phyloP scores from a whole-genome alignment of 2,329 filamentous ascomycete species.

The Penicillium olsonii region DNA sequence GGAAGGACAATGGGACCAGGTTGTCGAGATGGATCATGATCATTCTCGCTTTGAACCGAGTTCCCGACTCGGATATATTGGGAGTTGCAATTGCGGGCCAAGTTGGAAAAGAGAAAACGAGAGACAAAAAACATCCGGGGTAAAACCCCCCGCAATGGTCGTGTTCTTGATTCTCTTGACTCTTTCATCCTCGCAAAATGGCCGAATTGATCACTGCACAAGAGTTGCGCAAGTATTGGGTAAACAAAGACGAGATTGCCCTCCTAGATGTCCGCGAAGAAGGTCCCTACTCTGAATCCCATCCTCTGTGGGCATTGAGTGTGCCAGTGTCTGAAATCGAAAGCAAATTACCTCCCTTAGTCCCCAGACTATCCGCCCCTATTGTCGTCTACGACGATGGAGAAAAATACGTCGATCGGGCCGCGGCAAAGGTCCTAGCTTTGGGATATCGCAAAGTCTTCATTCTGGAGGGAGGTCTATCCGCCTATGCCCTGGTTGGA shows the following conservation, averaged over 20 bases:
- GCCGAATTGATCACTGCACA: constrained; percentile 22
- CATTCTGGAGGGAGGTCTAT: constrained; percentile 29
- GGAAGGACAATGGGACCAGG: no score
- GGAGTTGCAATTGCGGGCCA: no score
- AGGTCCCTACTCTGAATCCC: constrained; percentile 30
- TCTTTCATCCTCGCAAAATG: constrained; percentile 13
- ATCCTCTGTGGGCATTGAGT: constrained; percentile 32
- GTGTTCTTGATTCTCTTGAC: background rate
- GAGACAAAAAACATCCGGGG: background rate
- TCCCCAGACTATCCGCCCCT: constrained; percentile 28
- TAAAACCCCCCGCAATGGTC: constrained; percentile 9
- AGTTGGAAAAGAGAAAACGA: no score
- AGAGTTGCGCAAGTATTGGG: constrained; percentile 27
- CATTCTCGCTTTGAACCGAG: no score
- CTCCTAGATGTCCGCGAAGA: constrained; percentile 36
- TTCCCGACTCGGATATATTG: no score
- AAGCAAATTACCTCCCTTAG: constrained; percentile 25
- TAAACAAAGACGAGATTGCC: constrained; percentile 26
- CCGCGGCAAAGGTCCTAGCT: constrained; percentile 20
- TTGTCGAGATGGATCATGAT: no score
- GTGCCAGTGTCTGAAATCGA: constrained; percentile 34
- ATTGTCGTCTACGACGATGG: constrained; percentile 34
- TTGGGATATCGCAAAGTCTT: constrained; percentile 29
- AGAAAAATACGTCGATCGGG: constrained; percentile 28
- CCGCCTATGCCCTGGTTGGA: constrained; percentile 25